phyloP scores from a whole-genome alignment of 1,139 yeast species.

The Nakaseomyces uthaithaninus region DNA sequence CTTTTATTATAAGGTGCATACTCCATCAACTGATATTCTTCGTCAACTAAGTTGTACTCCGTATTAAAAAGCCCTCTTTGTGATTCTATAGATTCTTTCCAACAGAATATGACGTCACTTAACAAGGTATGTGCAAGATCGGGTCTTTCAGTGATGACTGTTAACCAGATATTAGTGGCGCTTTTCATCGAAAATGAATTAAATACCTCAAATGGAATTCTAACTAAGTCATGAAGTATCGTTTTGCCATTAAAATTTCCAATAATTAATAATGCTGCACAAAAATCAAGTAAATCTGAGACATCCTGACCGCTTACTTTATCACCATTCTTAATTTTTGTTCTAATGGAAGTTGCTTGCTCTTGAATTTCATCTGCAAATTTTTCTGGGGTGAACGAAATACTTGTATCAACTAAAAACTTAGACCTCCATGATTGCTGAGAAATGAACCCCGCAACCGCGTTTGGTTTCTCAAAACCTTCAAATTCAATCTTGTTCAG shows the following conservation, averaged over 20 bases:
- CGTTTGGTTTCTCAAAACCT: conserved; percentile 40
- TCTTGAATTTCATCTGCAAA: conserved; percentile 21
- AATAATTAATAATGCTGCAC: conserved; percentile 42
- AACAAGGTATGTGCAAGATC: conserved; percentile 52
- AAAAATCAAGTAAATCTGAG: conserved; percentile 39
- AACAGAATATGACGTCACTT: conserved; percentile 52
- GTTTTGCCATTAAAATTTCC: conserved; percentile 44
- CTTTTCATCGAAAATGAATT: conserved; percentile 53
- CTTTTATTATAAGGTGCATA: conserved; percentile 77
- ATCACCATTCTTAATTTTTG: conserved; percentile 15
- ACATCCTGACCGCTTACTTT: conserved; percentile 33
- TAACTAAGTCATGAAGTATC: conserved; percentile 50
- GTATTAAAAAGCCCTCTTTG: conserved; percentile 60
- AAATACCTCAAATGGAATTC: conserved; percentile 62
- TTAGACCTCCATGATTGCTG: conserved; percentile 70
- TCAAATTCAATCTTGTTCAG: conserved; percentile 27
- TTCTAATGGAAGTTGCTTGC: conserved; percentile 19
- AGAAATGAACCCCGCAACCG: conserved; percentile 66
- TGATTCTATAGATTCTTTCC: conserved; percentile 59
- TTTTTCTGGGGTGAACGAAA: conserved; percentile 26
- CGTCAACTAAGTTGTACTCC: conserved; percentile 48
- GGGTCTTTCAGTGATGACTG: conserved; percentile 63
- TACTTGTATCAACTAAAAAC: conserved; percentile 32
- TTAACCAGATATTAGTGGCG: conserved; percentile 73
- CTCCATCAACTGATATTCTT: conserved; percentile 73